A percentile compares a stretch with the other conserved stretches of the same genome.
Evolutionary conservation across 768 basidiomycete species (phyloP).

Genomic region (Crassisporium funariophilum): DNA sequence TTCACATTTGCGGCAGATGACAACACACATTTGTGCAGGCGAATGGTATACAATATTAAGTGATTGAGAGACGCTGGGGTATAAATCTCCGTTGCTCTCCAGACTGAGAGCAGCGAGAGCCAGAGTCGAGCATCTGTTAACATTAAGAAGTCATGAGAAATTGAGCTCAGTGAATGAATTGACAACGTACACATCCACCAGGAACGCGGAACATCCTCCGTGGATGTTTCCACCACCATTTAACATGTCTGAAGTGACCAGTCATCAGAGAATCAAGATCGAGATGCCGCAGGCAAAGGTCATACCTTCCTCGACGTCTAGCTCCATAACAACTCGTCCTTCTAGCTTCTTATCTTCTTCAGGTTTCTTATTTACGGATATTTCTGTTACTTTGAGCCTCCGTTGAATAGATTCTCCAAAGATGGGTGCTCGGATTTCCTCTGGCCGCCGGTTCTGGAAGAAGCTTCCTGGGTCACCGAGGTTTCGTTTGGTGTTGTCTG

Average conservation of each 20-base stretch:
- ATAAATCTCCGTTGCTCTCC: slow-evolving; percentile 23
- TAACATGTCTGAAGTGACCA: slow-evolving; percentile 53
- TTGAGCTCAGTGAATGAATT: not conserved
- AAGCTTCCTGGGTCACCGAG: slow-evolving; percentile 20
- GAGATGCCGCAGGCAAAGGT: not conserved
- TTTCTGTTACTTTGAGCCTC: slow-evolving; percentile 32
- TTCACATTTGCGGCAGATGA: not conserved
- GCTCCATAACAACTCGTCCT: slow-evolving; percentile 43
- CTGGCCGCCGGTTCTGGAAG: slow-evolving; percentile 9
- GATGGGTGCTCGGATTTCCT: slow-evolving; percentile 9
- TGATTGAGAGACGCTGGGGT: slow-evolving; percentile 49
- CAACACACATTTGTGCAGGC: slow-evolving; percentile 50
- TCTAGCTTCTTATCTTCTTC: slow-evolving; percentile 45
- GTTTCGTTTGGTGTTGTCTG: slow-evolving; percentile 30
- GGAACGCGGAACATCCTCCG: slow-evolving; percentile 53
- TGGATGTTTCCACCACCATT: slow-evolving; percentile 48
- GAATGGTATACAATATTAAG: slow-evolving; percentile 57
- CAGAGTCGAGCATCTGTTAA: slow-evolving; percentile 48
- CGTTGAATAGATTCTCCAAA: slow-evolving; percentile 6
- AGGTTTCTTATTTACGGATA: slow-evolving; percentile 38
- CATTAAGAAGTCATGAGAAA: not conserved
- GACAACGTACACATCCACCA: slow-evolving; percentile 49
- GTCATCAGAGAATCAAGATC: not conserved
- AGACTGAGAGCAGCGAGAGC: slow-evolving; percentile 39
- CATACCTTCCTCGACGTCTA: slow-evolving; percentile 43